phyloP scores from a whole-genome alignment of 2,329 filamentous ascomycete genomes.

The Coleophoma cylindrospora region DNA sequence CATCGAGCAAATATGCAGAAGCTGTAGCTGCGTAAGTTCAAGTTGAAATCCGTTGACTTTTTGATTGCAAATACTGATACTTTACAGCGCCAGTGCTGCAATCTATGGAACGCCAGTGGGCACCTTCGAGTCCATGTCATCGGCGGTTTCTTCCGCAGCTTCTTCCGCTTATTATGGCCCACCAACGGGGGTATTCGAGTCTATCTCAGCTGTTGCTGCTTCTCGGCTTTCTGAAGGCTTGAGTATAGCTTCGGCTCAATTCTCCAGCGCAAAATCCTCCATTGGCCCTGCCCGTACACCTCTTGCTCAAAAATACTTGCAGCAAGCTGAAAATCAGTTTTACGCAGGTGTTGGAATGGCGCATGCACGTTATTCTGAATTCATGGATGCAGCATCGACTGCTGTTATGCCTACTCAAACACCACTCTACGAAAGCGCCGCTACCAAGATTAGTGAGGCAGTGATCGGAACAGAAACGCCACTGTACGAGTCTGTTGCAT shows the following conservation, averaged over 20 bases:
- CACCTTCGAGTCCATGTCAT: conserved; percentile 36
- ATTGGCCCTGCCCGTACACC: conserved; percentile 55
- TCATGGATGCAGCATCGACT: conserved; percentile 65
- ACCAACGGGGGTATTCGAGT: conserved; percentile 46
- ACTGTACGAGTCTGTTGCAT: conserved; percentile 15
- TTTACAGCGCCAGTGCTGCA: conserved; percentile 41
- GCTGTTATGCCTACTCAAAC: conserved; percentile 61
- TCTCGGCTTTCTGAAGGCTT: conserved; percentile 67
- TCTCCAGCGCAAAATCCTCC: conserved; percentile 61
- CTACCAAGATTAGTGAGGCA: conserved; percentile 13
- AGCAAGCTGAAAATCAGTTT: conserved; percentile 61
- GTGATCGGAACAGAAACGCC: conserved; percentile 19
- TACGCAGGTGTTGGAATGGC: conserved; percentile 75
- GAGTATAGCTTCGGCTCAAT: conserved; percentile 65
- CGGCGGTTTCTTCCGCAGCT: conserved; percentile 39
- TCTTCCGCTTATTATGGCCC: conserved; percentile 48
- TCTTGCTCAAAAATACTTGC: conserved; percentile 47
- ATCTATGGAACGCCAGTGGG: conserved; percentile 66
- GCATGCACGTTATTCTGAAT: conserved; percentile 73
- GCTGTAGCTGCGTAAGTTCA: conserved; percentile 49
- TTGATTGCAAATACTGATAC: conserved; percentile 2
- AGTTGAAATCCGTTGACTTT: background rate
- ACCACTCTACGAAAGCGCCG: conserved; percentile 32
- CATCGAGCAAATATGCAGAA: conserved; percentile 47
- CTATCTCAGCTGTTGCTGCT: conserved; percentile 63